phyloP scores from a whole-genome alignment of 1,284 basidiomycete genomes.

The Afroboletus lepidellus region DNA sequence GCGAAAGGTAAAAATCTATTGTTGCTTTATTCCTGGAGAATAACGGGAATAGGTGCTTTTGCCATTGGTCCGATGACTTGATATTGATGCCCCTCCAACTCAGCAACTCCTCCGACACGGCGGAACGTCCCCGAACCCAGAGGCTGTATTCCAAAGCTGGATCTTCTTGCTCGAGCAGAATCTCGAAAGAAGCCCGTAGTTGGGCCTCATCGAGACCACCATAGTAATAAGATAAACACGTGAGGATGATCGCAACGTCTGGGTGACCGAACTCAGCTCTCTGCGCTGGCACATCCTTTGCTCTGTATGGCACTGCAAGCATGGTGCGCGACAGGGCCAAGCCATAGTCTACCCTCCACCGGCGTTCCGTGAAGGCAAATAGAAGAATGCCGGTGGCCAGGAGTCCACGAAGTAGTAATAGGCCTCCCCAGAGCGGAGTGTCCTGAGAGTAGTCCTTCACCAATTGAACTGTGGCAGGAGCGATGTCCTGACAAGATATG shows the following conservation, averaged over 20 bases:
- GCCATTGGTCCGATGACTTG: constrained; percentile 39
- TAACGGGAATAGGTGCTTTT: constrained; percentile 31
- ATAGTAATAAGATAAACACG: constrained; percentile 54
- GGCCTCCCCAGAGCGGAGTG: constrained; percentile 30
- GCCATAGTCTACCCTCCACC: constrained; percentile 56
- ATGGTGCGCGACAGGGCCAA: constrained; percentile 44
- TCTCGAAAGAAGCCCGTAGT: constrained; percentile 39
- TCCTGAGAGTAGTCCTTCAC: neutral
- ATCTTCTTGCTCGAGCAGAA: constrained; percentile 45
- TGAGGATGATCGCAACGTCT: constrained; percentile 47
- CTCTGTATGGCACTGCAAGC: constrained; percentile 53
- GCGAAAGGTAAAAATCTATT: constrained; percentile 50
- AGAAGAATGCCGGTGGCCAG: constrained; percentile 44
- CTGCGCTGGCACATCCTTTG: constrained; percentile 50
- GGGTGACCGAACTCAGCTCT: constrained; percentile 58
- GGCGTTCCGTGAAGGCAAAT: constrained; percentile 41
- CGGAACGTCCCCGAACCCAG: constrained; percentile 35
- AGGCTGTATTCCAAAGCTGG: constrained; percentile 42
- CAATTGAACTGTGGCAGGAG: neutral
- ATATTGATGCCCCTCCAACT: constrained; percentile 42
- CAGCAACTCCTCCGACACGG: constrained; percentile 33
- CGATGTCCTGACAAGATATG: constrained; percentile 12
- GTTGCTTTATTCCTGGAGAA: constrained; percentile 41
- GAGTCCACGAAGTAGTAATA: constrained; percentile 47
- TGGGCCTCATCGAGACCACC: constrained; percentile 42